Percentiles rank a stretch among this genome's conserved stretches.
Conservation (phyloP, 2,329 filamentous ascomycete genomes). For the Stagonosporopsis tanaceti region DNA sequence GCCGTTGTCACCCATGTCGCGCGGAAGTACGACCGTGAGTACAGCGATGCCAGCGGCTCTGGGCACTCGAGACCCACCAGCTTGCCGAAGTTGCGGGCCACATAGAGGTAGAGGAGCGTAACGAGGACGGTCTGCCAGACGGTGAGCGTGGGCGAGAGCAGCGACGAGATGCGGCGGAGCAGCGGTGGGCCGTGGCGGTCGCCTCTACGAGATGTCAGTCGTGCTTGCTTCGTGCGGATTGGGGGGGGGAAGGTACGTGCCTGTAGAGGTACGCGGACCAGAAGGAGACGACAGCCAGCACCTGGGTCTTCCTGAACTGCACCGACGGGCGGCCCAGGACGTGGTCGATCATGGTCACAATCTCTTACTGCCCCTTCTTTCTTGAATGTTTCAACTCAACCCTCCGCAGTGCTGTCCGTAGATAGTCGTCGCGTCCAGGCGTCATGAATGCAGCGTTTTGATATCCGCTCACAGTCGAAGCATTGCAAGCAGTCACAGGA, state of each 20-base stretch:
- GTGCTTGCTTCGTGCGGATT: background rate
- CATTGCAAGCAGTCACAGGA: background rate
- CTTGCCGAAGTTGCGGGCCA: slow-evolving; percentile 91
- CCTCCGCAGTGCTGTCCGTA: slow-evolving; percentile 8
- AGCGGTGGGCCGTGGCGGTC: slow-evolving; percentile 87
- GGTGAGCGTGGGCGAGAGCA: slow-evolving; percentile 76
- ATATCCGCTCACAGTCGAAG: background rate
- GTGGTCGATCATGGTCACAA: slow-evolving; percentile 69
- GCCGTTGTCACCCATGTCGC: slow-evolving; percentile 97
- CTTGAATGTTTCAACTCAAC: background rate
- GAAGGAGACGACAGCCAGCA: slow-evolving; percentile 87
- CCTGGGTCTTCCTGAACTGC: slow-evolving; percentile 90
- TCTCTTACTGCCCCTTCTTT: background rate
- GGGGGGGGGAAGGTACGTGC: slow-evolving; percentile 55
- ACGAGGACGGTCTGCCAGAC: slow-evolving; percentile 89
- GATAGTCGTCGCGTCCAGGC: slow-evolving; percentile 6
- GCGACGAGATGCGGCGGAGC: slow-evolving; percentile 73
- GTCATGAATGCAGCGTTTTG: slow-evolving; percentile 15
- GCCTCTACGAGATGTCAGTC: slow-evolving; percentile 65
- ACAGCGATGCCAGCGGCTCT: slow-evolving; percentile 92
- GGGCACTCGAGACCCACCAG: slow-evolving; percentile 89
- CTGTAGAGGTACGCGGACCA: slow-evolving; percentile 86
- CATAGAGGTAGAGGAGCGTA: slow-evolving; percentile 90
- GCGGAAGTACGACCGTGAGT: slow-evolving; percentile 89
- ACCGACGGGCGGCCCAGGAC: slow-evolving; percentile 89